Conservation (phyloP, 768 basidiomycete species). For the Neoboletus magnificus region DNA sequence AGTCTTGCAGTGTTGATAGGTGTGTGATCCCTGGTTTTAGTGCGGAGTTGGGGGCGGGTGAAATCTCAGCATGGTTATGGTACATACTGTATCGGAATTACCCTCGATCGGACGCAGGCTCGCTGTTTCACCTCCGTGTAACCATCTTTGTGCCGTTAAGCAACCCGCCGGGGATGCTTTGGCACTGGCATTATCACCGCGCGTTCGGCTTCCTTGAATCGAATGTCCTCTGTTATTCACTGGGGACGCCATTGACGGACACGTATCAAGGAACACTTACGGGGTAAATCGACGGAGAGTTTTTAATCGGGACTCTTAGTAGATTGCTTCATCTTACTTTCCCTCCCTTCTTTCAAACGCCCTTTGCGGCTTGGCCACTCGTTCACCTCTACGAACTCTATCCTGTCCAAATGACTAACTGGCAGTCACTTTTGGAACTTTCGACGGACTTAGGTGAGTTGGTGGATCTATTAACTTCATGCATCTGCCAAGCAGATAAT, state of each 20-base stretch:
- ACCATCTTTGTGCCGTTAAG: conserved; percentile 18
- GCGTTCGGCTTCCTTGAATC: conserved; percentile 18
- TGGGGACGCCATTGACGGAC: conserved; percentile 9
- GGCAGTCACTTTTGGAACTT: conserved; percentile 39
- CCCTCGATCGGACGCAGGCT: conserved; percentile 6
- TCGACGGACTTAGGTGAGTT: conserved; percentile 35
- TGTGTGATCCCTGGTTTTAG: neutral
- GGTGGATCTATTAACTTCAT: neutral
- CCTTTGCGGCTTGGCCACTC: neutral
- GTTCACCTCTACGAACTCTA: neutral
- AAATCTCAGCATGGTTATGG: neutral
- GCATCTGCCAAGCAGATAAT: neutral
- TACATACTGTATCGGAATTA: neutral
- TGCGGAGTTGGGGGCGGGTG: neutral
- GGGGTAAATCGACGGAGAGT: conserved; percentile 1
- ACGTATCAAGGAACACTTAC: neutral
- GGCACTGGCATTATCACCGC: conserved; percentile 8
- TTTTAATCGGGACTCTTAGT: conserved; percentile 9
- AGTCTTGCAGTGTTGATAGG: neutral
- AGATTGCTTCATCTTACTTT: neutral
- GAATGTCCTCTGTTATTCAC: neutral
- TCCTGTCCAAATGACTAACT: conserved; percentile 35
- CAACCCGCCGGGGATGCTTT: conserved; percentile 9
- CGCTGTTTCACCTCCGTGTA: conserved; percentile 9
- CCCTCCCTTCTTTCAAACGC: neutral